Evolutionary conservation across 441 rosid species (phyloP).

Genomic region (Breynia disticha): DNA sequence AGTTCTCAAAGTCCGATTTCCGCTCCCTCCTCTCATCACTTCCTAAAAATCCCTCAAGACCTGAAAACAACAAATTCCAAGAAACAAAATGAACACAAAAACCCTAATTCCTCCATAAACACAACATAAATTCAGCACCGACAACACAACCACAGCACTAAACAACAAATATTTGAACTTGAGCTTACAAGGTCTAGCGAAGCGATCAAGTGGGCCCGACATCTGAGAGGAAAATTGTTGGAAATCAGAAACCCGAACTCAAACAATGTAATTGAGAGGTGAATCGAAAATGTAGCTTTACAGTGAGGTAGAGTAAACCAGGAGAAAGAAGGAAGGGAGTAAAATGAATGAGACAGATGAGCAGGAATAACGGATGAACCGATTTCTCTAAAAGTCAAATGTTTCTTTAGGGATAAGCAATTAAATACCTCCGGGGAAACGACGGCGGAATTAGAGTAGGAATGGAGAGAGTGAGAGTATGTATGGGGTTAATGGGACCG

Average conservation of each 20-base stretch:
- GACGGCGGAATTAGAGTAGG: no score
- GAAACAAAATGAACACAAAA: neutral
- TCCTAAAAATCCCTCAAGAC: constrained; percentile 80
- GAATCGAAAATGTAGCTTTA: neutral
- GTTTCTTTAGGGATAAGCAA: no score
- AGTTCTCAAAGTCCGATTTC: constrained; percentile 91
- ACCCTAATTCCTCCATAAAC: no score
- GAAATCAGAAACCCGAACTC: neutral
- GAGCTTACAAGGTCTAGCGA: constrained; percentile 75
- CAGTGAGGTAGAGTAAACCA: constrained; percentile 14
- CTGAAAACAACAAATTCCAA: constrained; percentile 26
- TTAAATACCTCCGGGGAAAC: no score
- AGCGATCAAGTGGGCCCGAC: constrained; percentile 79
- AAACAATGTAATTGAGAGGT: neutral
- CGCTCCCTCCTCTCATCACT: constrained; percentile 94
- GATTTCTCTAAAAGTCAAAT: no score
- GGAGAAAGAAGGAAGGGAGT: constrained; percentile 32
- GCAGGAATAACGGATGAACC: no score
- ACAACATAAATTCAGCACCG: no score
- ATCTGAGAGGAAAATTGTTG: constrained; percentile 16
- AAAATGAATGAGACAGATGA: constrained; percentile 12
- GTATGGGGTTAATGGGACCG: no score
- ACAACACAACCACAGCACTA: no score
- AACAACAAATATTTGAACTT: no score
- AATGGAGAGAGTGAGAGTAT: no score